Base-by-base conservation (phyloP, 2,329 filamentous ascomycete species). In the Ramularia collo-cygni region DNA sequence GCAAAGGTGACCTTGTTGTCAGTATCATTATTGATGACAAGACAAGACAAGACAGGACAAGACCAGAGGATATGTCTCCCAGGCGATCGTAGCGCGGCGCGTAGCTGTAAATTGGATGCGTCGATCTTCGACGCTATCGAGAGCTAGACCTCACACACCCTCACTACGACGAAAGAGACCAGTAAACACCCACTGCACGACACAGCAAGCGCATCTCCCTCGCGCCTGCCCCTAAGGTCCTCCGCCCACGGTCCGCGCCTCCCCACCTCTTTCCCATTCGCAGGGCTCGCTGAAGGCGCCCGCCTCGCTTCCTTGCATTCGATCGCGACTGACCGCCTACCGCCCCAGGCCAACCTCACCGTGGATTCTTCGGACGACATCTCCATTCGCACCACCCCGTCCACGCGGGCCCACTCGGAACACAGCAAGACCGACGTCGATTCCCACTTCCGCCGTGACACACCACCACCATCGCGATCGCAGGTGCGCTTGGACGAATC, bases 301-400 rank as follows among this genome's bases (percentile, higher is more conserved):
- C 15, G 9, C 16, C 14, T 13, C 8, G 10, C 12, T 9, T 6
- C 21, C 34, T 24, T 6, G 13, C n/a, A 36, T 21, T 10, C 34
- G 31, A 36, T 12, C 14, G 21, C 42, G 34, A 26, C 28, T 19
- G 21, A 24, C 28, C 30, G 24, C 9, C 26, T 15, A 18, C 33
- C 18, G 28, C 36, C 44, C 31, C 19, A 32, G 28, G 28, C 30
- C 37, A 44, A 37, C 44, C 16, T 17, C 53, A 57, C 37, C 27
- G 54, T 59, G 57, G 57, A 54, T 57, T 58, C 57, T 6, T 6
- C 6, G 34, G 51, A 57, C 54, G 55, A 49, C 45, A 51, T 51
- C 46, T 59, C 57, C 28, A 47, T 55, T 37, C 56, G 55, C 43
- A 54, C 56, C 50, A 59, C 55, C 42, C 56, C 55, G 44, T 57